These are phyloP conservation scores for Dryas alaskensis DNA, from an alignment of 306 rosid species.

Conservation along the genomic window DNA sequence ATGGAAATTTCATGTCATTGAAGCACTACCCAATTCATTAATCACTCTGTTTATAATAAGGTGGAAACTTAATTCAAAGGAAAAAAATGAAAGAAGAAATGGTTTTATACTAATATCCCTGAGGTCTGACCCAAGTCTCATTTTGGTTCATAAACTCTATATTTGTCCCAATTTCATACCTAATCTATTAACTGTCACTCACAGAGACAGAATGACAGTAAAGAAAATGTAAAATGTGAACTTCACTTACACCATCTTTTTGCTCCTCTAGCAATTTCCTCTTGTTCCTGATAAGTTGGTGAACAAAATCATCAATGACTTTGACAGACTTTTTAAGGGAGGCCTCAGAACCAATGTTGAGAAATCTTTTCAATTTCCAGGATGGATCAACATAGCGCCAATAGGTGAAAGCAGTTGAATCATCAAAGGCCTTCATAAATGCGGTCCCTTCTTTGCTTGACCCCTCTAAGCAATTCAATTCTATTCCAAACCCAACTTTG, in stretches of 20 bases:
- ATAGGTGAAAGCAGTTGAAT: constrained; percentile 51
- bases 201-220: too few relatives aligned
- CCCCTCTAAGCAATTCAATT: constrained; percentile 67
- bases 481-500: constrained; percentile 90
- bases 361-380: constrained; percentile 63
- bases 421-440: constrained; percentile 76
- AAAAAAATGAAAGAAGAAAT: too few relatives aligned
- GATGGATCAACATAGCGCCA: constrained; percentile 73
- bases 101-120: too few relatives aligned
- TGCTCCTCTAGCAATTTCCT: constrained; percentile 33
- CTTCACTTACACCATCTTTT: constrained; percentile 45
- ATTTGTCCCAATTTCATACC: too few relatives aligned
- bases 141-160: too few relatives aligned
- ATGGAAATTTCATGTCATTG: too few relatives aligned
- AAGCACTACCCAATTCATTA: too few relatives aligned
- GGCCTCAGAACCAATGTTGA: constrained; percentile 66
- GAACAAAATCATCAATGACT: constrained; percentile 47
- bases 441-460: constrained; percentile 51
- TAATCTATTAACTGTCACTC: too few relatives aligned
- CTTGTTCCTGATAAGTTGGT: constrained; percentile 44
- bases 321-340: constrained; percentile 44
- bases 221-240: not conserved
- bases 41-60: too few relatives aligned
- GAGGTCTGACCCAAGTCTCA: too few relatives aligned
- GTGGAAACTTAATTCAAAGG: too few relatives aligned